Evolutionary conservation across 352 stramenopile species (phyloP), one percentile per base, ranked within the genome.

Genomic region (Pythium biforme): DNA sequence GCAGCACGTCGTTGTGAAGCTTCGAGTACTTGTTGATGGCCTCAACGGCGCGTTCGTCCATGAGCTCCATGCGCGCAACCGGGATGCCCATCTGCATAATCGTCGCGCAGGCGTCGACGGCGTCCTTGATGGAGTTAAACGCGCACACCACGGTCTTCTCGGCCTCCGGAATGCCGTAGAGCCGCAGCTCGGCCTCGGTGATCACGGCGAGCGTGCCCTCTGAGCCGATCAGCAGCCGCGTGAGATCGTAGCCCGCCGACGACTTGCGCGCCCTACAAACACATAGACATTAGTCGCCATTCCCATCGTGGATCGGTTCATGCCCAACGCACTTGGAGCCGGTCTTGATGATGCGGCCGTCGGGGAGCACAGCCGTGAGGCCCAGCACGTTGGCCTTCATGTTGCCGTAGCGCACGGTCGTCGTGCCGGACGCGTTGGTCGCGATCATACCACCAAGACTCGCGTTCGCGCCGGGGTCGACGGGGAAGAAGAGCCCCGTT

Each of bases 401-500:
- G 62, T 98, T 98, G 45, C 96, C 96, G 62, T 98, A 88, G 68
- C 76, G 81, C 50, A 97, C 90, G 1, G 89, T 96, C 11, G 89
- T 97, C 5, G 88, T 96, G 31, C 90, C 90, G 8, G 88, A 97
- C 9, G 90, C 93, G 48, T 96, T 95, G 29, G 88, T 97, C 8
- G 89, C 79, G 51, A 90, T 81, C 96, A 99, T 99, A n/a, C 96
- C 96, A 23, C 97, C 97, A 22, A 99, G 75, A 17, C 90, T 97
- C 9, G 97, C 97, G 62, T 98, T 97, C 5, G 97, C 95, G 46
- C 97, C 97, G 1, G 97, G 97, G 69, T 99, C 97, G n/a, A 99
- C 91, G 7, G 96, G 83, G 72, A 99, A 99, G 73, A 96, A 95
- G 50, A 98, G 81, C 9, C 94, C 95, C 20, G 88, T 95, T 14